Evolutionary conservation across 805 yeast genomes (phyloP).

Genomic region (Hanseniaspora lachancei): DNA sequence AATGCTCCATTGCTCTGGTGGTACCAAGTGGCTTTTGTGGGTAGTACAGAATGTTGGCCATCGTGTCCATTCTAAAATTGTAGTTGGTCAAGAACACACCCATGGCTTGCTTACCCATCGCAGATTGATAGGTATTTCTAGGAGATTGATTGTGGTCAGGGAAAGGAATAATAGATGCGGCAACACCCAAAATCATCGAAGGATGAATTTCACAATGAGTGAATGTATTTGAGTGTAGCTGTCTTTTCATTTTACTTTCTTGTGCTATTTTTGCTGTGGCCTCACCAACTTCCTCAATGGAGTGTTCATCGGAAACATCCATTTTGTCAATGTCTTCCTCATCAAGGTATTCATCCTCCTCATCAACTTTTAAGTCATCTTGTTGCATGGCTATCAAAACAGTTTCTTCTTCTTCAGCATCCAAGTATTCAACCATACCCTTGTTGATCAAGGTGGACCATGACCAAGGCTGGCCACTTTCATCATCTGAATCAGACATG

Average conservation of each 20-base stretch:
- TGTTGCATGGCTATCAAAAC: slow-evolving; percentile 98
- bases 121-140: slow-evolving; percentile 97
- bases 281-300: slow-evolving; percentile 28
- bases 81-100: slow-evolving; percentile 94
- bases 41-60: slow-evolving; percentile 94
- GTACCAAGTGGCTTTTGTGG: slow-evolving; percentile 98
- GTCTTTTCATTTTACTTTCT: slow-evolving; percentile 75
- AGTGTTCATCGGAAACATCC: slow-evolving; percentile 28
- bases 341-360: slow-evolving; percentile 26
- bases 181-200: slow-evolving; percentile 96
- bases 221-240: slow-evolving; percentile 63
- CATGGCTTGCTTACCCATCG: slow-evolving; percentile 99
- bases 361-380: slow-evolving; percentile 74
- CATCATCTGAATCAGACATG: slow-evolving; percentile 29
- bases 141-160: slow-evolving; percentile 99
- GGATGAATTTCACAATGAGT: slow-evolving; percentile 99
- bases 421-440: slow-evolving; percentile 91
- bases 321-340: slow-evolving; percentile 7
- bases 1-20: slow-evolving; percentile 92
- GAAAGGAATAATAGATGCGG: slow-evolving; percentile 97
- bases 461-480: slow-evolving; percentile 38
- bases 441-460: slow-evolving; percentile 75
- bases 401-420: slow-evolving; percentile 98
- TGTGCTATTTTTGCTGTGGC: slow-evolving; percentile 34
- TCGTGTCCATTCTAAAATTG: slow-evolving; percentile 95